phyloP scores from a whole-genome alignment of 2,329 filamentous ascomycete species.

The Penicillium sumatraense region DNA sequence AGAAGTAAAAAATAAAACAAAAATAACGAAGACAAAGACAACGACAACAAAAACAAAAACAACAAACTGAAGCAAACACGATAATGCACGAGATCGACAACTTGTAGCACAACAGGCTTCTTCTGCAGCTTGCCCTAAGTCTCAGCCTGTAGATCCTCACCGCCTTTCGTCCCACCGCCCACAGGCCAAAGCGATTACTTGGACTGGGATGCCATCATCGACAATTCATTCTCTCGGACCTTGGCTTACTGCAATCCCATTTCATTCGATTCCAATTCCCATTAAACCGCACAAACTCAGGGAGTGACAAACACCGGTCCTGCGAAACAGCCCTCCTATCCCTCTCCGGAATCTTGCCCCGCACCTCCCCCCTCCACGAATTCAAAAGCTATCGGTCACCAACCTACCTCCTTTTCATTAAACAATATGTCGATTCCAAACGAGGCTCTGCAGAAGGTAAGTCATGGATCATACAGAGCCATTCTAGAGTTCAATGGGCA shows the following conservation, averaged over 20 bases:
- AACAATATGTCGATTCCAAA: conserved; percentile 86
- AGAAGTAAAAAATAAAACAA: background rate
- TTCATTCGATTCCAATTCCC: background rate
- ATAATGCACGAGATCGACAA: background rate
- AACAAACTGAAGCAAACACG: background rate
- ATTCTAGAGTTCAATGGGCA: background rate
- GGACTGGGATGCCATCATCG: background rate
- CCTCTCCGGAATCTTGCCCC: background rate
- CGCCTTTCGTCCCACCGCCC: conserved; percentile 11
- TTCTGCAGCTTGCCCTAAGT: conserved; percentile 13
- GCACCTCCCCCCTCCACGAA: conserved; percentile 14
- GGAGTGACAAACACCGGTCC: background rate
- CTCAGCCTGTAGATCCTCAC: background rate
- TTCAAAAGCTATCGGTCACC: conserved; percentile 2
- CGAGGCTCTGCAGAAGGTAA: conserved; percentile 89
- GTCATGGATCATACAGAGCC: conserved; percentile 17
- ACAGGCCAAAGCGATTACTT: conserved; percentile 3
- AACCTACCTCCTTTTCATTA: conserved; percentile 1
- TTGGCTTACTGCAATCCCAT: background rate
- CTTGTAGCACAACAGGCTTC: background rate
- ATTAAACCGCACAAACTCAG: background rate
- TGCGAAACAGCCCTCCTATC: background rate
- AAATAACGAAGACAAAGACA: background rate
- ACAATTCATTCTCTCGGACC: background rate
- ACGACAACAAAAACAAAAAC: background rate